These are phyloP conservation scores for Tolypocladium pustulatum DNA, from an alignment of 2,329 filamentous ascomycete species.

Conservation along the genomic window DNA sequence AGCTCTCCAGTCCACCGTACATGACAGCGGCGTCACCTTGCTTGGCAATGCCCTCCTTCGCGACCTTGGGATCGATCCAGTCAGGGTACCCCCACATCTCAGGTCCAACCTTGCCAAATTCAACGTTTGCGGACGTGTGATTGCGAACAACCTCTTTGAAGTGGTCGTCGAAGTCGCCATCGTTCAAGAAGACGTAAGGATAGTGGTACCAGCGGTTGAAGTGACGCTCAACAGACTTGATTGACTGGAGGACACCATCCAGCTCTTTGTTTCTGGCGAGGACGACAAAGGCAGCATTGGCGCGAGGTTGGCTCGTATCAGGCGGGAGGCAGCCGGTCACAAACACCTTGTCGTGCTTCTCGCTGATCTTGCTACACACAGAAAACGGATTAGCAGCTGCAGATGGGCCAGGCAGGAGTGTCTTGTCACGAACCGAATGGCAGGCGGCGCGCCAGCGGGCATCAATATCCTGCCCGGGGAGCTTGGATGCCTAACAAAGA, in stretches of 20 bases:
- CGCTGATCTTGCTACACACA: slow-evolving; percentile 76
- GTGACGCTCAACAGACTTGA: slow-evolving; percentile 96
- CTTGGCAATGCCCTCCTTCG: slow-evolving; percentile 90
- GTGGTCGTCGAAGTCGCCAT: slow-evolving; percentile 89
- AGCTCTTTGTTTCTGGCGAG: slow-evolving; percentile 93
- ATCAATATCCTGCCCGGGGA: slow-evolving; percentile 75
- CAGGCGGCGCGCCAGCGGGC: slow-evolving; percentile 77
- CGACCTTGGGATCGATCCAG: slow-evolving; percentile 89
- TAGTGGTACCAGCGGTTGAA: slow-evolving; percentile 99
- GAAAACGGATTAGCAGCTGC: slow-evolving; percentile 7
- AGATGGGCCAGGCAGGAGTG: neutral
- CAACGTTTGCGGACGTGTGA: slow-evolving; percentile 77
- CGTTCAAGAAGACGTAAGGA: slow-evolving; percentile 96
- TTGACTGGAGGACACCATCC: slow-evolving; percentile 88
- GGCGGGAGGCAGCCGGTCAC: slow-evolving; percentile 79
- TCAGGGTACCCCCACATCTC: slow-evolving; percentile 95
- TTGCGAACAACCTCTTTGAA: slow-evolving; percentile 85
- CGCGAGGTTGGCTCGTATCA: slow-evolving; percentile 67
- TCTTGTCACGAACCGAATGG: slow-evolving; percentile 60
- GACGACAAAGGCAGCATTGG: slow-evolving; percentile 92
- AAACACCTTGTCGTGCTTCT: slow-evolving; percentile 95
- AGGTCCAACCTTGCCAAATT: slow-evolving; percentile 87
- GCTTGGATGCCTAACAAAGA: slow-evolving; percentile 81
- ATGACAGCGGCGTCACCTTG: slow-evolving; percentile 97
- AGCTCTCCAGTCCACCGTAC: slow-evolving; percentile 98